Conservation (phyloP, 2,329 filamentous ascomycete genomes). For the Aspergillus clavatus region DNA sequence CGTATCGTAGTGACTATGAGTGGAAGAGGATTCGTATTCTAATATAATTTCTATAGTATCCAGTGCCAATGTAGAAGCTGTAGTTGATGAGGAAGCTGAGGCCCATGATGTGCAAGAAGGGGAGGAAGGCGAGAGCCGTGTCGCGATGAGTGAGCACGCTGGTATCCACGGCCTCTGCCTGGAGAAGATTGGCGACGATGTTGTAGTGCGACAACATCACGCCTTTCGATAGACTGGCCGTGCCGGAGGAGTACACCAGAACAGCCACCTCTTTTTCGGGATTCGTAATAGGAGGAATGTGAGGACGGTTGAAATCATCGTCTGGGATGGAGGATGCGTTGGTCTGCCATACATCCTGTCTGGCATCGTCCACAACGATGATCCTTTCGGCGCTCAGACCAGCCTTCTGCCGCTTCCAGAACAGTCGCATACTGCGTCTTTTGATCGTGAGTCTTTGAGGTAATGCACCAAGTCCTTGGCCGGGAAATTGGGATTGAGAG, state of each 20-base stretch:
- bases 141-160: slow-evolving; percentile 9
- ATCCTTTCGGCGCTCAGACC: slow-evolving; percentile 8
- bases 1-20: too few relatives aligned
- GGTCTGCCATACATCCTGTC: not conserved
- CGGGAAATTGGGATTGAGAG: slow-evolving; percentile 23
- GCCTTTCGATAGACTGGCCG: slow-evolving; percentile 25
- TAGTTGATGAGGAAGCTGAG: slow-evolving; percentile 13
- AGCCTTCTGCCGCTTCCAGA: slow-evolving; percentile 6
- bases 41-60: slow-evolving; percentile 3
- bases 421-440: slow-evolving; percentile 7
- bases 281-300: slow-evolving; percentile 1
- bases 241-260: slow-evolving; percentile 26
- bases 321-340: not conserved
- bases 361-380: slow-evolving; percentile 9
- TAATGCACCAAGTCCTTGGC: slow-evolving; percentile 18
- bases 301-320: not conserved
- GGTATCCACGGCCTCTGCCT: slow-evolving; percentile 5
- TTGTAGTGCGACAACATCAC: slow-evolving; percentile 17
- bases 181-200: slow-evolving; percentile 12
- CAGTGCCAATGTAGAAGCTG: slow-evolving; percentile 11
- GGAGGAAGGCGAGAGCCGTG: slow-evolving; percentile 10
- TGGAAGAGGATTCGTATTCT: too few relatives aligned
- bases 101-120: slow-evolving; percentile 17
- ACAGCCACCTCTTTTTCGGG: slow-evolving; percentile 12
- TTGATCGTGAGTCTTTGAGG: slow-evolving; percentile 7